Conservation (phyloP, 2,329 filamentous ascomycete species). For the Talaromyces islandicus region DNA sequence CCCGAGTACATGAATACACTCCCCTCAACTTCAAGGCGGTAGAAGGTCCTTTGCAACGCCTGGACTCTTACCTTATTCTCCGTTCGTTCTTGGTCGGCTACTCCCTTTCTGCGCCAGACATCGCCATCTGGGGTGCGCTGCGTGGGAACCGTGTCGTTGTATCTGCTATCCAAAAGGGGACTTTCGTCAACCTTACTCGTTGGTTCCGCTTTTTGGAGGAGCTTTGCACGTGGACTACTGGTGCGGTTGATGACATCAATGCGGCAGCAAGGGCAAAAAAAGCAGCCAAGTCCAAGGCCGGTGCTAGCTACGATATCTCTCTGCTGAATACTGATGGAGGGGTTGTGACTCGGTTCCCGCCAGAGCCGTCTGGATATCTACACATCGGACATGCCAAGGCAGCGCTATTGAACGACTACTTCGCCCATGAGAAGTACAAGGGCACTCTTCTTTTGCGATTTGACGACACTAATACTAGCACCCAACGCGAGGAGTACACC, state of each 20-base stretch:
- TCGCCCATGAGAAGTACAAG: conserved; percentile 87
- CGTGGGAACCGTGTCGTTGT: conserved; percentile 79
- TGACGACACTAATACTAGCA: conserved; percentile 94
- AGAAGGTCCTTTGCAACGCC: conserved; percentile 65
- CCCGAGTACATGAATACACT: conserved; percentile 47
- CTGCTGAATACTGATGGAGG: conserved; percentile 79
- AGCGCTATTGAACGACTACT: conserved; percentile 90
- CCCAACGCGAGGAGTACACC: conserved; percentile 95
- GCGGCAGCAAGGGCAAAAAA: conserved; percentile 65
- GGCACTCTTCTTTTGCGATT: conserved; percentile 88
- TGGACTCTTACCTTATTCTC: conserved; percentile 82
- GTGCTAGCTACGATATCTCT: conserved; percentile 82
- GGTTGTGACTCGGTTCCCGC: conserved; percentile 86
- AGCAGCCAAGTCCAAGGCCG: conserved; percentile 64
- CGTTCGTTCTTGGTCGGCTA: conserved; percentile 84
- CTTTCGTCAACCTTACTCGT: conserved; percentile 68
- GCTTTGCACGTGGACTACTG: conserved; percentile 68
- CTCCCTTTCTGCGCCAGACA: conserved; percentile 67
- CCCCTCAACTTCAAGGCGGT: conserved; percentile 74
- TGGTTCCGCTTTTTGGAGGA: conserved; percentile 88
- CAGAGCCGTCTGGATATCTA: conserved; percentile 90
- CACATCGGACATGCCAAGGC: conserved; percentile 97
- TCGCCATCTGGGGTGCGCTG: conserved; percentile 75
- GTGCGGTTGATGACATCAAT: conserved; percentile 64
- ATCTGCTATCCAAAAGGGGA: conserved; percentile 71